These are phyloP conservation scores for Aspergillus fumigatiaffinis DNA, from an alignment of 2,329 filamentous ascomycete genomes.

Conservation along the genomic window DNA sequence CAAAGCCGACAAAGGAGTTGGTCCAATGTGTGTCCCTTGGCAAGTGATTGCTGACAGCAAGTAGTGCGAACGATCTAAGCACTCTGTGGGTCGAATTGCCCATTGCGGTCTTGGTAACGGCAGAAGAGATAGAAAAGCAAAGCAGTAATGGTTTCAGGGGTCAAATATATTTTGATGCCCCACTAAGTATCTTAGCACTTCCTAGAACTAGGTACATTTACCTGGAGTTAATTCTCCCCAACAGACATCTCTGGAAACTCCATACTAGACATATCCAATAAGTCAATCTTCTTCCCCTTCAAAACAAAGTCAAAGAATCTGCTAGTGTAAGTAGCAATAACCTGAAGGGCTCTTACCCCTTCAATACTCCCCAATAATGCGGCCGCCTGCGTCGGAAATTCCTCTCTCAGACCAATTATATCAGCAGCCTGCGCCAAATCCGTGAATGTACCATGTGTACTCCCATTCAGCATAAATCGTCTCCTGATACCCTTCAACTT, in stretches of 20 bases:
- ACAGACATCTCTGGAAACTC: conserved; percentile 11
- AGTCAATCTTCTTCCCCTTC: conserved; percentile 5
- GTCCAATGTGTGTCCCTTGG: too few species aligned
- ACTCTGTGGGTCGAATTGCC: too few species aligned
- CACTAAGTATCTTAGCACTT: neutral
- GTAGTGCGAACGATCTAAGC: too few species aligned
- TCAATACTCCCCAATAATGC: conserved; percentile 11
- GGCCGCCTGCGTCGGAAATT: conserved; percentile 1
- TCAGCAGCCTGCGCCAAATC: conserved; percentile 17
- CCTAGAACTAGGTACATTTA: neutral
- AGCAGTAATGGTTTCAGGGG: too few species aligned
- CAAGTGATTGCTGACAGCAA: too few species aligned
- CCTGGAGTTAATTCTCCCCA: neutral
- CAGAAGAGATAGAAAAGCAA: too few species aligned
- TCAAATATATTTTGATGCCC: too few species aligned
- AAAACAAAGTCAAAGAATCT: conserved; percentile 14
- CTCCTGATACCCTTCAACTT: conserved; percentile 5
- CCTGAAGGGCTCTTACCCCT: conserved; percentile 8
- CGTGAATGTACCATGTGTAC: conserved; percentile 14
- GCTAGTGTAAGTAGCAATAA: conserved; percentile 13
- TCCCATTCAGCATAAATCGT: neutral
- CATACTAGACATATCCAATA: conserved; percentile 12
- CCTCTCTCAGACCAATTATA: neutral
- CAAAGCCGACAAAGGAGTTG: too few species aligned
- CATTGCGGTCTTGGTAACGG: too few species aligned